Evolutionary conservation across 371 early-diverging fungal species (phyloP).

Genomic region (Cokeromyces recurvatus): DNA sequence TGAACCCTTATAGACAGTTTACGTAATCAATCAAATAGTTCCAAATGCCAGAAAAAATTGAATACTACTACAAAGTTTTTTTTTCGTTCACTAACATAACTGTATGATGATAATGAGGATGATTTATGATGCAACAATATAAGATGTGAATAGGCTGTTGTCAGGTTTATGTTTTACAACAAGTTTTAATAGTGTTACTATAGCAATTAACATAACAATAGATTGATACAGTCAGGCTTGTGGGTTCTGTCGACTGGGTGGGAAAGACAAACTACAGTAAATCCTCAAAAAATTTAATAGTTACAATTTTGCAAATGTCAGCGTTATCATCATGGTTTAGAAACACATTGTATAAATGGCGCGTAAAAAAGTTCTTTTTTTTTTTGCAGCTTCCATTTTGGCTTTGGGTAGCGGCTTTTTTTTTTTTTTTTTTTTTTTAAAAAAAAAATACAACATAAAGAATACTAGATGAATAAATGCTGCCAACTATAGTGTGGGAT

Average conservation of each 20-base stretch:
- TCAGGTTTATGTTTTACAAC: slow-evolving; percentile 25
- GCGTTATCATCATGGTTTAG: slow-evolving; percentile 6
- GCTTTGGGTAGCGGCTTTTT: too few relatives aligned
- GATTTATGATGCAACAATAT: slow-evolving; percentile 9
- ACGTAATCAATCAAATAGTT: slow-evolving; percentile 40
- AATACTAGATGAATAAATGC: too few relatives aligned
- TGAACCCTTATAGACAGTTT: slow-evolving; percentile 40
- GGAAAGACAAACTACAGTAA: too few relatives aligned
- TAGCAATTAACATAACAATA: slow-evolving; percentile 57
- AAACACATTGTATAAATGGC: slow-evolving; percentile 47
- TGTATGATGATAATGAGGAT: too few relatives aligned
- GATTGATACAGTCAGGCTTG: too few relatives aligned
- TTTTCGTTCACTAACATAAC: slow-evolving; percentile 1
- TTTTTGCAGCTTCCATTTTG: not conserved
- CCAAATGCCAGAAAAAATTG: slow-evolving; percentile 34
- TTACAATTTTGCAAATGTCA: slow-evolving; percentile 53
- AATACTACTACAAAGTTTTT: slow-evolving; percentile 6
- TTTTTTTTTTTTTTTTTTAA: too few relatives aligned
- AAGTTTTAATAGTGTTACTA: slow-evolving; percentile 47
- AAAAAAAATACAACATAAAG: too few relatives aligned
- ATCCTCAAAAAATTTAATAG: slow-evolving; percentile 46
- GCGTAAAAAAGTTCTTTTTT: not conserved
- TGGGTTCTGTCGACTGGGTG: too few relatives aligned
- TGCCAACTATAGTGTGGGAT: too few relatives aligned
- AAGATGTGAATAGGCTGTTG: slow-evolving; percentile 9